phyloP scores from a whole-genome alignment of 345 rosid genomes.

The Trapa bicornis region DNA sequence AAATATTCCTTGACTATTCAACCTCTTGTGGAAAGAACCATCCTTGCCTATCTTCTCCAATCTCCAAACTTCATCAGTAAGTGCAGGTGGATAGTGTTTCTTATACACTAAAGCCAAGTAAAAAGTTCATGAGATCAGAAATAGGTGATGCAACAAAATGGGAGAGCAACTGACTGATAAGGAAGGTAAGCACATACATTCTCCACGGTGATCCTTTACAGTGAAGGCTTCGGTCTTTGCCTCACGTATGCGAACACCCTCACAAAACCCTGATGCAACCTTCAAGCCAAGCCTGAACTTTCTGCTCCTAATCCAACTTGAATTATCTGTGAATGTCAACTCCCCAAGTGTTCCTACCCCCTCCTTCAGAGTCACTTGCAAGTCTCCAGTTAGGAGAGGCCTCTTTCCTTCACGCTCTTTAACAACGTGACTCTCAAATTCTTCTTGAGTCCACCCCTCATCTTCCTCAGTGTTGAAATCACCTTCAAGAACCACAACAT shows the following conservation, averaged over 20 bases:
- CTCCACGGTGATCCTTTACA: neutral
- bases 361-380: no score
- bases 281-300: neutral
- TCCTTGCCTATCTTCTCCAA: conserved; percentile 96
- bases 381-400: no score
- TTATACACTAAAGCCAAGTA: conserved; percentile 63
- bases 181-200: neutral
- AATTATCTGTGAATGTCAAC: neutral
- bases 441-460: no score
- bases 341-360: neutral
- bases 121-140: conserved; percentile 5
- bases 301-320: neutral
- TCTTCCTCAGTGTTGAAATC: neutral
- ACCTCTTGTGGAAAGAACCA: conserved; percentile 88
- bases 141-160: neutral
- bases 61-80: conserved; percentile 87
- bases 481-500: neutral
- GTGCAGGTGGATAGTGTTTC: conserved; percentile 90
- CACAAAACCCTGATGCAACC: neutral
- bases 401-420: neutral
- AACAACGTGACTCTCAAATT: neutral
- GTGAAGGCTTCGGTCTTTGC: neutral
- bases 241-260: neutral
- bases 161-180: neutral
- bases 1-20: conserved; percentile 24